Percentiles rank a stretch among this genome's conserved stretches.
These are phyloP conservation scores for Verticillium isaacii DNA, from an alignment of 2,329 filamentous ascomycete genomes.

Conservation along the genomic window DNA sequence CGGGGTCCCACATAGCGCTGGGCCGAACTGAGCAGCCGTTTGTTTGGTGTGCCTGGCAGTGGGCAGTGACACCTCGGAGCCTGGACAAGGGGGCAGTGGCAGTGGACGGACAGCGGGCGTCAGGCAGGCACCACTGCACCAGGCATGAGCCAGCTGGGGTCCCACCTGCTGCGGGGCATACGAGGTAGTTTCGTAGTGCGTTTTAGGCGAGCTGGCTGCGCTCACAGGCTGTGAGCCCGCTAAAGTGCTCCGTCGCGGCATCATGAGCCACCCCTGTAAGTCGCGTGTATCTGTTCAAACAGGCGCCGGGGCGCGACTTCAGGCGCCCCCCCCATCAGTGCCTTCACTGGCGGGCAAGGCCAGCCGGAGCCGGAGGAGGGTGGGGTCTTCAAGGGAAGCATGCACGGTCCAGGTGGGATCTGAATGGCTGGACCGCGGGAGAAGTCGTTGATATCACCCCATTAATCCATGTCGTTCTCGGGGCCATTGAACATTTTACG, in stretches of 20 bases:
- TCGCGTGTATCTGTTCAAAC: not conserved
- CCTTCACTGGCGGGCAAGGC: not conserved
- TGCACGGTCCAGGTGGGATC: not conserved
- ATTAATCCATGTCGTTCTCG: conserved; percentile 1
- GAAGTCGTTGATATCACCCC: conserved; percentile 5
- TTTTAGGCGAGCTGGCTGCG: not conserved
- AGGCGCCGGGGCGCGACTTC: not conserved
- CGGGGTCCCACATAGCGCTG: not conserved
- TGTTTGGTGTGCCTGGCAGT: not conserved
- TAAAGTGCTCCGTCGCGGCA: not conserved
- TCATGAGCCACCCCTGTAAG: not conserved
- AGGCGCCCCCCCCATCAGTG: not conserved
- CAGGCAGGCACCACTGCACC: not conserved
- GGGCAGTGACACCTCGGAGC: no score
- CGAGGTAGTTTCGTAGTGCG: not conserved
- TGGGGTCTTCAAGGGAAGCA: not conserved
- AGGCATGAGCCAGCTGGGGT: not conserved
- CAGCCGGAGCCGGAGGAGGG: not conserved
- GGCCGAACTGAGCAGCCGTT: not conserved
- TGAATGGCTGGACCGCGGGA: not conserved
- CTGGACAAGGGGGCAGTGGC: not conserved
- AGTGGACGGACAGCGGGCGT: not conserved
- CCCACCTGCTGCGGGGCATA: not conserved
- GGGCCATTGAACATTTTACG: conserved; percentile 1
- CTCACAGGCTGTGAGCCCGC: not conserved